A percentile compares a stretch with the other conserved stretches of the same genome.
phyloP scores from a whole-genome alignment of 495 filamentous ascomycete genomes.

The Podospora pseudoanserina region DNA sequence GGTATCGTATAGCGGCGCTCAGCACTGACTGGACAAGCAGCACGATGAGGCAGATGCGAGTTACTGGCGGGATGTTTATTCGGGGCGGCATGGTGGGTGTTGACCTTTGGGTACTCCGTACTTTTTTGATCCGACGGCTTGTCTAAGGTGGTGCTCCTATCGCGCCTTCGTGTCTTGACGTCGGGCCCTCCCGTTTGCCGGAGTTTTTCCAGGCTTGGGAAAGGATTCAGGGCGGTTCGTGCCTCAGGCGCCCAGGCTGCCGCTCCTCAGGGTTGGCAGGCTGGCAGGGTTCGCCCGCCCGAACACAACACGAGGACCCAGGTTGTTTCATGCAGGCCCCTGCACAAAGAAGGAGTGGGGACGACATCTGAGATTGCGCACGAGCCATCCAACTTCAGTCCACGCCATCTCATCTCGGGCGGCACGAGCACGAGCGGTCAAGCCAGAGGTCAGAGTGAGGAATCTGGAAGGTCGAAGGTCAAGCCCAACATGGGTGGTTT shows the following conservation, averaged over 20 bases:
- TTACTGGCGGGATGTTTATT: slow-evolving; percentile 90
- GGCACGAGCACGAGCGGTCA: not conserved
- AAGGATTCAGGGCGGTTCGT: not conserved
- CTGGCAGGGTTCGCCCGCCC: not conserved
- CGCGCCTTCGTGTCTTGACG: slow-evolving; percentile 3
- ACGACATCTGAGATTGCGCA: slow-evolving; percentile 1
- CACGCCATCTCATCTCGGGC: slow-evolving; percentile 2
- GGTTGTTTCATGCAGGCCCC: slow-evolving; percentile 8
- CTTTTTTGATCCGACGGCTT: slow-evolving; percentile 7
- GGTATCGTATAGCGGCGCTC: slow-evolving; percentile 73
- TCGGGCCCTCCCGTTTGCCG: slow-evolving; percentile 5
- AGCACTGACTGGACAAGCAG: slow-evolving; percentile 74
- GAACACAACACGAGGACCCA: not conserved
- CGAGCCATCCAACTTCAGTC: slow-evolving; percentile 1
- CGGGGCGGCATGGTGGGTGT: slow-evolving; percentile 66
- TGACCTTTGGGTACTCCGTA: slow-evolving; percentile 23
- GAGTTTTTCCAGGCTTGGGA: slow-evolving; percentile 9
- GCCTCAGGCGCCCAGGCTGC: slow-evolving; percentile 3
- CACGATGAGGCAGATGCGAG: slow-evolving; percentile 71
- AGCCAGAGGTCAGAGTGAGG: not conserved
- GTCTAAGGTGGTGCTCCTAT: slow-evolving; percentile 6
- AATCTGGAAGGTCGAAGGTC: not conserved
- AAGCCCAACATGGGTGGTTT: not conserved
- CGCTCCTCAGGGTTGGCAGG: not conserved
- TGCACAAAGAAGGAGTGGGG: slow-evolving; percentile 3